phyloP scores from a whole-genome alignment of 352 stramenopile species.

The Pythium sp. region DNA sequence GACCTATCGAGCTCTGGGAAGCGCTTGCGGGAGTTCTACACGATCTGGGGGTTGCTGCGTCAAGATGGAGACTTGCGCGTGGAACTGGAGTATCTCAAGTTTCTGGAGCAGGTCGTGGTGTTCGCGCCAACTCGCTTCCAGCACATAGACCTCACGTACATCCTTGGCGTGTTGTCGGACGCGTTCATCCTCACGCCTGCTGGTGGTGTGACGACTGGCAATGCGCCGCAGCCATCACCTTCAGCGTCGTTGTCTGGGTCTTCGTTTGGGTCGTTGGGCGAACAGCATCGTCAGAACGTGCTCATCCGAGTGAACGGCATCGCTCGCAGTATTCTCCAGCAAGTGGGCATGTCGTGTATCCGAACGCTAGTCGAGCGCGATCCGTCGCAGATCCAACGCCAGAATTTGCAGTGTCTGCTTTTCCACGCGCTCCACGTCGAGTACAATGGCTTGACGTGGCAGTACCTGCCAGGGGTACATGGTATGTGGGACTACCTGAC shows the following conservation, averaged over 20 bases:
- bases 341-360: conserved; percentile 69
- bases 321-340: conserved; percentile 64
- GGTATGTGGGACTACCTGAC: conserved; percentile 68
- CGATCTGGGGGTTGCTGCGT: conserved; percentile 67
- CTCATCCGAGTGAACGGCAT: conserved; percentile 53
- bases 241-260: conserved; percentile 13
- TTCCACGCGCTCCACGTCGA: conserved; percentile 79
- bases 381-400: conserved; percentile 51
- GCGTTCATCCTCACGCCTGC: conserved; percentile 17
- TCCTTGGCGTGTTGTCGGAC: conserved; percentile 60
- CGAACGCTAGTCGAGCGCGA: conserved; percentile 79
- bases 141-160: conserved; percentile 49
- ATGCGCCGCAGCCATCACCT: conserved; percentile 11
- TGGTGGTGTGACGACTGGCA: not conserved
- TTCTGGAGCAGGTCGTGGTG: conserved; percentile 81
- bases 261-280: conserved; percentile 22
- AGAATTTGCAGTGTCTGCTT: conserved; percentile 65
- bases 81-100: conserved; percentile 77
- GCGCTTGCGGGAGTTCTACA: conserved; percentile 64
- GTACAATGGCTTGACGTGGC: conserved; percentile 57
- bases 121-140: conserved; percentile 70
- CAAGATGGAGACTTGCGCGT: conserved; percentile 65
- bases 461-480: conserved; percentile 58
- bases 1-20: conserved; percentile 42
- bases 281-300: conserved; percentile 31